Conservation (phyloP, 2,329 filamentous ascomycete species). For the Rutstroemia sp. region DNA sequence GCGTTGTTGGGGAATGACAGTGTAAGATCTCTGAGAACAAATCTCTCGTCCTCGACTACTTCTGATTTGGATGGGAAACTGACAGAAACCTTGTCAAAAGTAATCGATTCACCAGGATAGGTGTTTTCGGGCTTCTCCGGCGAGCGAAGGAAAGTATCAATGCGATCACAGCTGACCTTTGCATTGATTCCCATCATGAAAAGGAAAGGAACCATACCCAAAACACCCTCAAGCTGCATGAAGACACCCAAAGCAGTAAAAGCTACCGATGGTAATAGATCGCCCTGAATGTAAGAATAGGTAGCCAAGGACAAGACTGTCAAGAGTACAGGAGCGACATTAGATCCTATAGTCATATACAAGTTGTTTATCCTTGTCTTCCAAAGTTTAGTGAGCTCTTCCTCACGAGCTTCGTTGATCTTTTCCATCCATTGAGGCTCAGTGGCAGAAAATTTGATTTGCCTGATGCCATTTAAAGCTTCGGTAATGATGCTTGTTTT, state of each 20-base stretch:
- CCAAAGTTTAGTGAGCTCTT: conserved; percentile 59
- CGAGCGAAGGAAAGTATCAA: conserved; percentile 59
- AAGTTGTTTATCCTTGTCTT: conserved; percentile 24
- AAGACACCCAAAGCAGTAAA: conserved; percentile 72
- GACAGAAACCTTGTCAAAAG: conserved; percentile 58
- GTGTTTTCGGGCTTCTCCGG: conserved; percentile 52
- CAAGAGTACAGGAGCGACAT: conserved; percentile 63
- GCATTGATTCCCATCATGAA: conserved; percentile 63
- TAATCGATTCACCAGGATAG: conserved; percentile 49
- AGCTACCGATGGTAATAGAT: conserved; percentile 62
- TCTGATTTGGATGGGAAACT: conserved; percentile 64
- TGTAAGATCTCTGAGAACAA: conserved; percentile 56
- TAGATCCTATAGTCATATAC: conserved; percentile 41
- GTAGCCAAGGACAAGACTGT: conserved; percentile 61
- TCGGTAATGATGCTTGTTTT: conserved; percentile 69
- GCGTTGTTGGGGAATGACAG: conserved; percentile 59
- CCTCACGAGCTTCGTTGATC: conserved; percentile 56
- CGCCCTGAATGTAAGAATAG: conserved; percentile 56
- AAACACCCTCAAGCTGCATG: conserved; percentile 58
- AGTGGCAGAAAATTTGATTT: conserved; percentile 74
- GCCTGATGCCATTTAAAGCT: conserved; percentile 66
- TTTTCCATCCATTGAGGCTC: conserved; percentile 66
- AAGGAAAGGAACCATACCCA: conserved; percentile 64
- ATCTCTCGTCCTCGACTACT: conserved; percentile 48
- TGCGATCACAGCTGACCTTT: conserved; percentile 61